A percentile compares a stretch with the other conserved stretches of the same genome.
These are phyloP conservation scores for Tolypocladium ovalisporum DNA, from an alignment of 2,329 filamentous ascomycete genomes.

Conservation along the genomic window DNA sequence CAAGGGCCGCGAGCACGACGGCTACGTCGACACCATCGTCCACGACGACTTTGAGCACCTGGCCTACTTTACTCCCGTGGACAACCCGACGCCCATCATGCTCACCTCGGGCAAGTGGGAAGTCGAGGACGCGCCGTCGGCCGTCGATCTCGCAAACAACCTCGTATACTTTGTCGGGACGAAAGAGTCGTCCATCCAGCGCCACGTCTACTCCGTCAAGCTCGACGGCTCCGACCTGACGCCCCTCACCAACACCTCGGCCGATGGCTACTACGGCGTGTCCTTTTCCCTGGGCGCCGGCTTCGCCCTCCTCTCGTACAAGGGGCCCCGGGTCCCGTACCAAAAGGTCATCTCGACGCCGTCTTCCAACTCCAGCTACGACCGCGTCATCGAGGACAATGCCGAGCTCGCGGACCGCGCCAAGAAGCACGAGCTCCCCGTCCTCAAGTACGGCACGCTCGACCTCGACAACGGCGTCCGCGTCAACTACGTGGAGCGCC, in stretches of 20 bases:
- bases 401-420: conserved; percentile 55
- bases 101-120: conserved; percentile 89
- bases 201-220: conserved; percentile 83
- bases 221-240: conserved; percentile 66
- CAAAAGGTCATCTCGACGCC: conserved; percentile 85
- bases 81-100: conserved; percentile 70
- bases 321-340: conserved; percentile 77
- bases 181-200: conserved; percentile 77
- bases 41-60: conserved; percentile 82
- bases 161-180: conserved; percentile 86
- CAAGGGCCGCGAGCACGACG: conserved; percentile 69
- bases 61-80: conserved; percentile 83
- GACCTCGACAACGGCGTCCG: conserved; percentile 67
- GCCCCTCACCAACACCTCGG: conserved; percentile 61
- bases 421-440: conserved; percentile 68
- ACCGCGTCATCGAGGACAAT: conserved; percentile 72
- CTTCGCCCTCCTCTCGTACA: conserved; percentile 75
- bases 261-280: conserved; percentile 67
- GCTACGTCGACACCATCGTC: conserved; percentile 87
- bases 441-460: conserved; percentile 72
- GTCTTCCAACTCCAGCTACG: conserved; percentile 51
- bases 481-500: conserved; percentile 66
- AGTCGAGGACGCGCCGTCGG: conserved; percentile 73
- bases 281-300: conserved; percentile 78
- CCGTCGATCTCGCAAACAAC: conserved; percentile 74